Evolutionary conservation across 202 grass and related monocot genomes (phyloP), one percentile per base, ranked within the genome.

Genomic region (Saccharum hybrid): DNA sequence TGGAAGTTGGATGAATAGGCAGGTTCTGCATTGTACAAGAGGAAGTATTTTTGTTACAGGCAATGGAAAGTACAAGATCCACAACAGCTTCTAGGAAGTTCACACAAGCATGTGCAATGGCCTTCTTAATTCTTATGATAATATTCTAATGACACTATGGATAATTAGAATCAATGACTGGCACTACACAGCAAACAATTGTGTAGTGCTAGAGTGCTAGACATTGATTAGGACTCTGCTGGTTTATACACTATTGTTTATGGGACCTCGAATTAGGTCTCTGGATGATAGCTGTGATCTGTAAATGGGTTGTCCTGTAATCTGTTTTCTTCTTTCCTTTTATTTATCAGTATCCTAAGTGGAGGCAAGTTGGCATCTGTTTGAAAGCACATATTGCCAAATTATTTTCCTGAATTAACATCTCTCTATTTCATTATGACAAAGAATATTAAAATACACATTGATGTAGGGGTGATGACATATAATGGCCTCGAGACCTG

Each of bases 401-500:
- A 18, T 49, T 39, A 10, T 8, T 18, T 12, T 45, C 23, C 21
- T 36, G 21, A 49, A 64, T 10, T 10, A 54, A 18, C 61, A 37
- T 8, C 8, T 61, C 49, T 56, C 5, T 8, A 56, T 30, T 80
- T 70, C 57, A 60, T 69, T 51, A 67, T 10, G 26, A 39, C 1
- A 9, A 26, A 57, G 68, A 51, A 21, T 73, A 21, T 30, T 74
- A 13, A 39, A 68, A 5, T 63, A 5, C 18, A 16, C 14, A 37
- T 23, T 84, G 61, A 80, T 90, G 79, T 45, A 99, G 96, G 87
- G 78, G 89, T 96, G 71, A 88, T 78, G 56, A 99, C 91, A n/a
- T 99, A 99, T 76, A 85, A 91, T 66, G 96, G 96, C 41, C 88
- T 99, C 3, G 15, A 51, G 48, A 91, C 75, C 63, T 92, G 93